phyloP scores from a whole-genome alignment of 176 grass and related monocot species.

The Aechmea fasciata region DNA sequence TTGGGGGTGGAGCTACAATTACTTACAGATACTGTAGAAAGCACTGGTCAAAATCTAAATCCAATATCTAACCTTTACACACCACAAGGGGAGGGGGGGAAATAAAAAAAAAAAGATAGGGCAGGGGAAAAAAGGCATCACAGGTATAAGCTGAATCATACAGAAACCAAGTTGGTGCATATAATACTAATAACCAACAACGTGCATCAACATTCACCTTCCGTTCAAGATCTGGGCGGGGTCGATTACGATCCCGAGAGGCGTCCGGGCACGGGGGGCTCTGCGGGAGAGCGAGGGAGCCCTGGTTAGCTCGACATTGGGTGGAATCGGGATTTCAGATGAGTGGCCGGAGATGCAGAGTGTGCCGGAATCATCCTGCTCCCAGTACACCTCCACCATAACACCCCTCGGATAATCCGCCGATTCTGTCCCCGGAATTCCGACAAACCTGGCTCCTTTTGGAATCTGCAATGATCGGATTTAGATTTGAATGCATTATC shows the following conservation, averaged over 20 bases:
- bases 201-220: slow-evolving; percentile 13
- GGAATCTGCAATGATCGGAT: slow-evolving; percentile 48
- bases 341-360: slow-evolving; percentile 88
- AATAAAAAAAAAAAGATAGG: neutral
- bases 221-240: slow-evolving; percentile 31
- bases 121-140: neutral
- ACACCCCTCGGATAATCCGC: slow-evolving; percentile 67
- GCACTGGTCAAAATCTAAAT: too few relatives aligned
- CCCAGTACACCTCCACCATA: slow-evolving; percentile 96
- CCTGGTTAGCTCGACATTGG: slow-evolving; percentile 38
- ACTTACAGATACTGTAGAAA: too few relatives aligned
- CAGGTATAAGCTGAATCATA: neutral
- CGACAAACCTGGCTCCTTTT: slow-evolving; percentile 67
- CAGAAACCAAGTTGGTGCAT: neutral
- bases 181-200: neutral
- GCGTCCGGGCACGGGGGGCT: slow-evolving; percentile 21
- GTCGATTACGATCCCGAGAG: slow-evolving; percentile 54
- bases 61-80: too few relatives aligned
- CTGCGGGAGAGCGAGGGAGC: slow-evolving; percentile 34
- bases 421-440: slow-evolving; percentile 83
- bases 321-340: slow-evolving; percentile 38
- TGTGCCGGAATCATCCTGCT: slow-evolving; percentile 68
- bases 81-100: too few relatives aligned
- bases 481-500: neutral
- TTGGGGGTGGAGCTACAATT: too few relatives aligned